Base-by-base conservation (phyloP, 768 basidiomycete species). In the Sistotremastrum niveocremeum region DNA sequence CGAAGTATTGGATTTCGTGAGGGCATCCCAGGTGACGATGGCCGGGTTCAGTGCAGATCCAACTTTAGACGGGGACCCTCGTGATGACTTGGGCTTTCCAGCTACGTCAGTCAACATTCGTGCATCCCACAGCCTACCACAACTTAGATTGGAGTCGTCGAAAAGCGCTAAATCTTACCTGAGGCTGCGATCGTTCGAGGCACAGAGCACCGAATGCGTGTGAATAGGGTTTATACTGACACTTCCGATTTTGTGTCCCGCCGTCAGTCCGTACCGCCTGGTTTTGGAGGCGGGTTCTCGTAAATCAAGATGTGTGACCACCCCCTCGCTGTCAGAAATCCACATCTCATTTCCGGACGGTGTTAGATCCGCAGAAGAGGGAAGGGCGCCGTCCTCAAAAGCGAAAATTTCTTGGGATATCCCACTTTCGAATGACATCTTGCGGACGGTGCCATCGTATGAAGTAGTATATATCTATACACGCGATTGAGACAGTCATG, bases 381-480 rank as follows among this genome's bases (percentile, higher is more conserved):
- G 75, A 36, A 88, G 66, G 8, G 59, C 57, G 20, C 20, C 20
- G 31, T 79, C 73, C 2, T 79, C 77, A 12, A 71, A 73, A 2
- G 76, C 66, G 54, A 72, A 82, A 11, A 90, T 59, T 59, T 90
- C 84, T 29, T 65, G 67, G 2, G 87, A 84, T 33, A 80, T 63
- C 1, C 81, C 81, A 2, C 82, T 76, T 11, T 74, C 74, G 50
- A 90, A 84, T 3, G 81, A 84, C 11, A 84, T 67, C 41, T 65
- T 67, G 20, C 87, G 80, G 48, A 90, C 62, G 3, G 81, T 87
- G 55, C 78, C 79, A 55, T 90, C 87, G 51, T 90, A 90, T 7
- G 87, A 76, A 39, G 76, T 80, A 7, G 85, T 89, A 55, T 79
- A 88, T 8, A 89, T 62, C 86, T 88, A 47, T 7, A 28, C 20